Base-by-base conservation (phyloP, 495 filamentous ascomycete species). In the Pyrenula aspistea region DNA sequence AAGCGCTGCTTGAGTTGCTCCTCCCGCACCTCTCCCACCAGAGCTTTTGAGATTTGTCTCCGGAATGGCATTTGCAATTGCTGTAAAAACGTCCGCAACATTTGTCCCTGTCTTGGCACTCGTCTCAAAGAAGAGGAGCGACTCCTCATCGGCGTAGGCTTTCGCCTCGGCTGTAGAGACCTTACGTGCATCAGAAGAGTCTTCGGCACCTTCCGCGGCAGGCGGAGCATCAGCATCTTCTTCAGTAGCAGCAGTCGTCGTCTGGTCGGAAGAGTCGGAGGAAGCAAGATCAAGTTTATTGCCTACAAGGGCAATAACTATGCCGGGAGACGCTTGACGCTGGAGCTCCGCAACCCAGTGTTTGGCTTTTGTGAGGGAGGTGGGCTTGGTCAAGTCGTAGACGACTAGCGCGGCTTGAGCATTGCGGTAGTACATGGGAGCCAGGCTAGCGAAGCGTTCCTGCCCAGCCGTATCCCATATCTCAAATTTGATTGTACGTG, bases 391-490 rank as follows among this genome's bases (percentile, higher is more conserved):
- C 62, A 98, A 83, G 70, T 98, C 93, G 81, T 98, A 98, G 64
- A 96, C 93, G 19, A 98, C 93, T 51, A 98, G 84, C n/a, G 93
- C 93, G 60, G 91, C 88, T 75, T 98, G 93, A 42, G 93, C 93
- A 66, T 98, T 98, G 73, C 93, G 92, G 77, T 98, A 98, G 80
- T 98, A 98, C 93, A 98, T 98, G 54, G 93, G 93, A 15, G 93
- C 93, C 47, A 97, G 83, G 23, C 88, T 93, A 57, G 93, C 93
- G 69, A 97, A 98, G 56, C 93, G 89, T 73, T 98, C 93, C 73
- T 98, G 93, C 64, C 93, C 93, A 25, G 94, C 93, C 2, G 93
- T 98, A 80, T 98, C 93, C 93, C 93, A 98, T 64, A 98, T 98
- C 73, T 98, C 93, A 63, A 98, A 98, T 73, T 98, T 98, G 77